These are phyloP conservation scores for Chlamydomonas schloesseri DNA, from an alignment of 139 green algal genomes.

Conservation along the genomic window DNA sequence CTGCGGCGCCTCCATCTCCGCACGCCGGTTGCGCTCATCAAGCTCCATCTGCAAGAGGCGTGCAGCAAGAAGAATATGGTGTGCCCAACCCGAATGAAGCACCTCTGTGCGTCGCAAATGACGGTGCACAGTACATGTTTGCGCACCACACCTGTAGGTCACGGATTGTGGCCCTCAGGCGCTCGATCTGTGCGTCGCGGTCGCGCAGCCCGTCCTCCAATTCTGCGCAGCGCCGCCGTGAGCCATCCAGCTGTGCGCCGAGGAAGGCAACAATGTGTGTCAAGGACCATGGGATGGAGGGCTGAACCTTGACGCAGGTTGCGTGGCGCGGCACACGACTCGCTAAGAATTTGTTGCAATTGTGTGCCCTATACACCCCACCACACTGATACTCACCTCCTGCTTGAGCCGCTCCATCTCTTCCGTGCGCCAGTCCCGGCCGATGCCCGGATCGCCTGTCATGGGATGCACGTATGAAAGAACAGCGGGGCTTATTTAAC, in stretches of 20 bases:
- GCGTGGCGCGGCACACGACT: too few species aligned
- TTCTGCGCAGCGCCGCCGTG: background rate
- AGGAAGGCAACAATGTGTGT: background rate
- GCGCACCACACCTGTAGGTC: conserved; percentile 41
- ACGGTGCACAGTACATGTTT: too few species aligned
- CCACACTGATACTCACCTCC: conserved; percentile 31
- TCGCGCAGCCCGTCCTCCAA: conserved; percentile 34
- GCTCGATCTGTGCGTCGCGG: conserved; percentile 4
- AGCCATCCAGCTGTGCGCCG: background rate
- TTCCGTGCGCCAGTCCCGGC: conserved; percentile 27
- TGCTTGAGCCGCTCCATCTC: conserved; percentile 33
- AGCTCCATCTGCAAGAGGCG: background rate
- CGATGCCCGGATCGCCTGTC: background rate
- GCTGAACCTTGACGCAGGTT: too few species aligned
- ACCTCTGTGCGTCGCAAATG: too few species aligned
- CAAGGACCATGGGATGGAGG: background rate
- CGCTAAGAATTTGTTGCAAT: too few species aligned
- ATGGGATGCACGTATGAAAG: too few species aligned
- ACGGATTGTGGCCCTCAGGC: background rate
- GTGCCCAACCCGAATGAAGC: too few species aligned
- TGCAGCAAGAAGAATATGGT: too few species aligned
- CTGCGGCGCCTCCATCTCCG: background rate
- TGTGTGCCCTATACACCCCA: too few species aligned
- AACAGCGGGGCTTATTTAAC: too few species aligned
- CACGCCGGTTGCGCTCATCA: conserved; percentile 18